Evolutionary conservation across 2,329 filamentous ascomycete genomes (phyloP).

Genomic region (Colletotrichum echinochloae): DNA sequence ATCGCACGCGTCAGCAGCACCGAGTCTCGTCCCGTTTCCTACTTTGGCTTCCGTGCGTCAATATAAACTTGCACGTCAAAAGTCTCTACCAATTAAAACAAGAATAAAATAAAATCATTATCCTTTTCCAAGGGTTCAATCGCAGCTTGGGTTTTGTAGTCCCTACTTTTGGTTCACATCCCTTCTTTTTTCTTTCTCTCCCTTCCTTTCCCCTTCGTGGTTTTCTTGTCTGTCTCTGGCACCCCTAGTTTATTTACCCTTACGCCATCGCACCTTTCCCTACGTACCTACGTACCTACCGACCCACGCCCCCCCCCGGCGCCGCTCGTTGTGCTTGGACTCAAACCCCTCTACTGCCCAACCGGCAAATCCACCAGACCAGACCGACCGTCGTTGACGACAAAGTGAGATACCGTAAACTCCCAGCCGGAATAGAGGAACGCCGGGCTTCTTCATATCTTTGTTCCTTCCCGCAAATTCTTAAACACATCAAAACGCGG

Average conservation of each 20-base stretch:
- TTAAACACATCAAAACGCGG: not conserved
- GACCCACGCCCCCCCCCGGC: slow-evolving; percentile 7
- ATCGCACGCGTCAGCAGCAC: slow-evolving; percentile 3
- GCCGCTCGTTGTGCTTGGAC: slow-evolving; percentile 29
- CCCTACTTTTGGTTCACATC: not conserved
- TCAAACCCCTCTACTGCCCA: slow-evolving; percentile 33
- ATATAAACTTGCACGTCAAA: not conserved
- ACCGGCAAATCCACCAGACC: slow-evolving; percentile 11
- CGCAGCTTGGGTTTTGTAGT: not conserved
- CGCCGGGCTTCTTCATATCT: not conserved
- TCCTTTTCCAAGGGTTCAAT: not conserved
- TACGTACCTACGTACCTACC: too few species aligned
- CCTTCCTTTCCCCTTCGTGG: not conserved
- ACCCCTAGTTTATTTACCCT: slow-evolving; percentile 1
- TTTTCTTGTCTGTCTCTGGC: not conserved
- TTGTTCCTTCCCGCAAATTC: not conserved
- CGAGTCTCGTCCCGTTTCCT: not conserved
- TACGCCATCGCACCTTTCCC: not conserved
- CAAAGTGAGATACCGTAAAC: not conserved
- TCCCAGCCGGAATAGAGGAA: not conserved
- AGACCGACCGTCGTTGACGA: slow-evolving; percentile 19
- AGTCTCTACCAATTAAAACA: not conserved
- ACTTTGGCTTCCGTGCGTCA: slow-evolving; percentile 2
- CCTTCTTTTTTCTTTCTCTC: not conserved
- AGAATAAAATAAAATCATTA: not conserved